These are phyloP conservation scores for Salvia rosmarinus DNA, from an alignment of 257 asterid genomes.

Conservation along the genomic window DNA sequence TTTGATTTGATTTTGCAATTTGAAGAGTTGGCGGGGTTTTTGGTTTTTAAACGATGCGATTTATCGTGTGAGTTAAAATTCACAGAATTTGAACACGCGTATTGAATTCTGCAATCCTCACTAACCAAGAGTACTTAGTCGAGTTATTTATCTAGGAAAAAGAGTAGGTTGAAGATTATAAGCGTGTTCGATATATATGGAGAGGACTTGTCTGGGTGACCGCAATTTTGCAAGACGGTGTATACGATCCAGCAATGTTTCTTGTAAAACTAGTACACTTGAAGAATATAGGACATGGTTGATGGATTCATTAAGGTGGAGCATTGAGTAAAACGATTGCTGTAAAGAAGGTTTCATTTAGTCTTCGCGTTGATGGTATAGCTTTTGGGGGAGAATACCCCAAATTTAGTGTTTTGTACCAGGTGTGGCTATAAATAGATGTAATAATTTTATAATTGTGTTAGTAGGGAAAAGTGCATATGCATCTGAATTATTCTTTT, in stretches of 20 bases:
- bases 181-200: constrained; percentile 7
- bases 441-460: neutral
- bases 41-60: neutral
- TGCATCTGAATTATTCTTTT: neutral
- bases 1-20: constrained; percentile 18
- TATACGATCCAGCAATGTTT: neutral
- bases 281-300: neutral
- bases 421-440: neutral
- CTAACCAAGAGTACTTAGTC: neutral
- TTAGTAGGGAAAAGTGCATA: neutral
- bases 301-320: neutral
- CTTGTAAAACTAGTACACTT: neutral
- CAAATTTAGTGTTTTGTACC: neutral
- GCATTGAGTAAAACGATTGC: neutral
- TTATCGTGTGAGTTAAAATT: constrained; percentile 18
- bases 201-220: neutral
- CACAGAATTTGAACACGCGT: constrained; percentile 1
- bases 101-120: constrained; percentile 9
- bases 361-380: neutral
- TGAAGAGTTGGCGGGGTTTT: constrained; percentile 12
- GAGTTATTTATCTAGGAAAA: neutral
- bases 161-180: neutral
- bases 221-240: neutral
- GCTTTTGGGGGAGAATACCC: neutral
- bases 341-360: neutral